Percentiles rank a stretch among this genome's conserved stretches.
phyloP scores from a whole-genome alignment of 2,329 filamentous ascomycete species.

The Coniochaeta sp. region DNA sequence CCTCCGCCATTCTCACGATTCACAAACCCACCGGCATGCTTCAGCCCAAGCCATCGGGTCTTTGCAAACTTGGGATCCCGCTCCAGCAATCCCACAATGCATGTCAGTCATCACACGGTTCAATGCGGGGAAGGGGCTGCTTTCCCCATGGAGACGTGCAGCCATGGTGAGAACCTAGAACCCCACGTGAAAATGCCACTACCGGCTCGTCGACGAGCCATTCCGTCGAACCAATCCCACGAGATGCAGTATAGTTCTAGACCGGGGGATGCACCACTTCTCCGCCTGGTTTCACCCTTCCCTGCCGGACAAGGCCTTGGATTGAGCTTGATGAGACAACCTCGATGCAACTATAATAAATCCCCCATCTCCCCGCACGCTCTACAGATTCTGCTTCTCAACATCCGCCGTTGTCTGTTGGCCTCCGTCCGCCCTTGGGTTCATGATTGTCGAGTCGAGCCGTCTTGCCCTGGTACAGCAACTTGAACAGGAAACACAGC shows the following conservation, averaged over 20 bases:
- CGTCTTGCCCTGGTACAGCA: not conserved
- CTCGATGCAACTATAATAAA: not conserved
- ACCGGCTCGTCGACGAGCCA: not conserved
- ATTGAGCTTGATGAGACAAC: not conserved
- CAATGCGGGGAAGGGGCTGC: not conserved
- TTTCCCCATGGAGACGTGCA: not conserved
- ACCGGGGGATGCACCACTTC: not conserved
- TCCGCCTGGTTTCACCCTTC: not conserved
- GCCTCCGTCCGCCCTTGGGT: not conserved
- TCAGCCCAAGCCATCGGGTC: too few species aligned
- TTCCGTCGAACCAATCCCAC: not conserved
- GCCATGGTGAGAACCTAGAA: not conserved
- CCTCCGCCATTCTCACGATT: too few species aligned
- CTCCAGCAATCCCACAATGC: too few species aligned
- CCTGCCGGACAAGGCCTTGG: not conserved
- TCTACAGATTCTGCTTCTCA: not conserved
- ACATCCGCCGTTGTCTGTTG: not conserved
- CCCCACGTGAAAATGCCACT: not conserved
- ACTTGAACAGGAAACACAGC: not conserved
- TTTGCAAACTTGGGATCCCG: too few species aligned
- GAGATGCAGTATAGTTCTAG: not conserved
- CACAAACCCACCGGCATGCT: too few species aligned
- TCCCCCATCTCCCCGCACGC: not conserved
- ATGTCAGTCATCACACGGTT: too few species aligned
- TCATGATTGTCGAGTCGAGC: not conserved